These are phyloP conservation scores for Solanum rostratum DNA, from an alignment of 257 asterid species.

Conservation along the genomic window DNA sequence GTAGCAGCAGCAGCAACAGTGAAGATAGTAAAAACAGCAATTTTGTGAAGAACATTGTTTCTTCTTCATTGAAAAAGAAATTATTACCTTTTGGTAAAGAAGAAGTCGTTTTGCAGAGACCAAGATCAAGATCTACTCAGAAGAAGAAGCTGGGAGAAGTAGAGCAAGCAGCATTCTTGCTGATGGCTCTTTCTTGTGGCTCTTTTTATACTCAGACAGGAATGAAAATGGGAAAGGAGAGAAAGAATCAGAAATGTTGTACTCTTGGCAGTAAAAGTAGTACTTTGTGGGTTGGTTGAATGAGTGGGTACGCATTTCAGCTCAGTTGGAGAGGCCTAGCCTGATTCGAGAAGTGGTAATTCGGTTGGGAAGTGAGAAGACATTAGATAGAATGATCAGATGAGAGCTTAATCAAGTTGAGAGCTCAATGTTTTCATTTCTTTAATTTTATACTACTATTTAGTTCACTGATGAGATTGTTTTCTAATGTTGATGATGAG, in stretches of 20 bases:
- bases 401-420: not conserved
- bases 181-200: conserved; percentile 93
- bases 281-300: not conserved
- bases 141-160: conserved; percentile 75
- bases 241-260: not conserved
- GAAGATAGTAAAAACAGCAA: conserved; percentile 40
- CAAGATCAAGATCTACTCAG: conserved; percentile 55
- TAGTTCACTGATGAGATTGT: not conserved
- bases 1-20: conserved; percentile 20
- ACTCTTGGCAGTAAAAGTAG: not conserved
- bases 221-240: not conserved
- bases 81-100: conserved; percentile 58
- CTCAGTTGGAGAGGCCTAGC: not conserved
- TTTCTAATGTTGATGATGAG: not conserved
- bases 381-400: not conserved
- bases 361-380: not conserved
- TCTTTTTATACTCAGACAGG: conserved; percentile 54
- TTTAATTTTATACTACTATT: not conserved
- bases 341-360: not conserved
- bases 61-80: conserved; percentile 28
- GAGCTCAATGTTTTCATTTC: not conserved
- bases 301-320: not conserved
- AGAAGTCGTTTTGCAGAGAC: conserved; percentile 62
- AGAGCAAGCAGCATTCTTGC: conserved; percentile 82
- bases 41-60: conserved; percentile 16